Conservation (phyloP, 2,329 filamentous ascomycete genomes). For the Daldinia eschscholtzii region DNA sequence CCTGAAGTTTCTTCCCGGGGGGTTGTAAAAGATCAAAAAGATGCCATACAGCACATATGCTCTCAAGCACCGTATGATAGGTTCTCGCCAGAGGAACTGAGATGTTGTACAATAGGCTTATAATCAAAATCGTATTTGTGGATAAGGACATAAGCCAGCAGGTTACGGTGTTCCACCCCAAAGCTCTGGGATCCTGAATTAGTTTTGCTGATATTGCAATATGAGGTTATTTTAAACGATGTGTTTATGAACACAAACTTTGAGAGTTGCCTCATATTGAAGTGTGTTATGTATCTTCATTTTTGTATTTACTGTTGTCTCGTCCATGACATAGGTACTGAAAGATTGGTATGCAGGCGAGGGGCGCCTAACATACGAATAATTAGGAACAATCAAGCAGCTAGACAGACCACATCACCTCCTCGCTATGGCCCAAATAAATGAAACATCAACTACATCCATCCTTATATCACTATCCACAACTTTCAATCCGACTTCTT, state of each 20-base stretch:
- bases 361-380: constrained; percentile 33
- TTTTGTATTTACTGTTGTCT: too few species aligned
- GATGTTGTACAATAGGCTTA: not conserved
- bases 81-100: constrained; percentile 39
- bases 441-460: not conserved
- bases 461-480: not conserved
- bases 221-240: too few species aligned
- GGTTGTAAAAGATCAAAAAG: too few species aligned
- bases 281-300: too few species aligned
- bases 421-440: constrained; percentile 2
- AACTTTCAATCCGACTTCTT: constrained; percentile 24
- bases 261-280: too few species aligned
- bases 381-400: not conserved
- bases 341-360: too few species aligned
- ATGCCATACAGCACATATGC: constrained; percentile 13
- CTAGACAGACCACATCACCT: not conserved
- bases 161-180: not conserved
- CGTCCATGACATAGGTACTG: too few species aligned
- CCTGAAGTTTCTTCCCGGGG: not conserved
- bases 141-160: not conserved
- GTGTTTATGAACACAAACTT: too few species aligned
- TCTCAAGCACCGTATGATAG: not conserved
- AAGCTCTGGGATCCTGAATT: not conserved
- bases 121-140: constrained; percentile 31
- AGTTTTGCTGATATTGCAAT: too few species aligned